These are phyloP conservation scores for Pseudogymnoascus verrucosus DNA, from an alignment of 2,329 filamentous ascomycete genomes.

Conservation along the genomic window DNA sequence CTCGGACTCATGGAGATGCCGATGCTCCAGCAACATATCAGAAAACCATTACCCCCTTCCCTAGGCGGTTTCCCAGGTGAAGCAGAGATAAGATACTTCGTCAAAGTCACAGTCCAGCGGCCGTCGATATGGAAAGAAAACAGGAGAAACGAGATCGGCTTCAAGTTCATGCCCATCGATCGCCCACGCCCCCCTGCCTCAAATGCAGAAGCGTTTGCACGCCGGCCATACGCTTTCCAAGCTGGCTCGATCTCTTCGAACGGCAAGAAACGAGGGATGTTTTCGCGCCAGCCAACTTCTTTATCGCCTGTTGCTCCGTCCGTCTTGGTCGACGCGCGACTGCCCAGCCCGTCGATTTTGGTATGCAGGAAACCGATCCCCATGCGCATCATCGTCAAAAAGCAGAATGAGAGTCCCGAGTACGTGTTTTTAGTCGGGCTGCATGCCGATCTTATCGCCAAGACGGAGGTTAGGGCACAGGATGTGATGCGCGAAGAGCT, in stretches of 20 bases:
- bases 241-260: constrained; percentile 27
- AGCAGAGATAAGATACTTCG: constrained; percentile 86
- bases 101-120: constrained; percentile 92
- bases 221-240: constrained; percentile 56
- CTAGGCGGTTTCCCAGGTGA: constrained; percentile 78
- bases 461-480: constrained; percentile 72
- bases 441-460: constrained; percentile 73
- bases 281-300: constrained; percentile 21
- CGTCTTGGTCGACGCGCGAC: constrained; percentile 66
- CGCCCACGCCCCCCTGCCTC: constrained; percentile 62
- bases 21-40: constrained; percentile 62
- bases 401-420: constrained; percentile 60
- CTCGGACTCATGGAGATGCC: constrained; percentile 56
- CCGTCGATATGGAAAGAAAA: constrained; percentile 88
- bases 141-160: constrained; percentile 57
- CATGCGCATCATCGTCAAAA: constrained; percentile 70
- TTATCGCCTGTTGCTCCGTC: constrained; percentile 49
- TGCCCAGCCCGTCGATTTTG: constrained; percentile 80
- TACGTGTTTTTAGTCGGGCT: constrained; percentile 68
- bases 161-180: constrained; percentile 91
- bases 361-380: constrained; percentile 85
- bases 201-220: constrained; percentile 75
- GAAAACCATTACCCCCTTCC: constrained; percentile 79
- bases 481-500: constrained; percentile 63
- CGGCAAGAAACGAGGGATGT: constrained; percentile 24